Conservation (phyloP, 2,329 filamentous ascomycete species). For the Alternaria panax region DNA sequence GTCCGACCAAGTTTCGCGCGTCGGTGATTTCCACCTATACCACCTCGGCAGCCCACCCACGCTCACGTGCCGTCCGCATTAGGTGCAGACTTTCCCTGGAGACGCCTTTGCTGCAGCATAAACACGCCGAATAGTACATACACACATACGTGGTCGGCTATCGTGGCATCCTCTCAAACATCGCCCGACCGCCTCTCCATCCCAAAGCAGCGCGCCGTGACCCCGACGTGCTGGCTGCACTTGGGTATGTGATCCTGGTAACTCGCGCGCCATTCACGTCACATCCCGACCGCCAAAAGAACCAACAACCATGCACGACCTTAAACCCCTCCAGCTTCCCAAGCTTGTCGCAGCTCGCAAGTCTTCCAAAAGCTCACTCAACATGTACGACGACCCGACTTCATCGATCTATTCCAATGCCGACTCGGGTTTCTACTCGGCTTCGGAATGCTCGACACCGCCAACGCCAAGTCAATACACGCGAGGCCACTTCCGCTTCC, state of each 20-base stretch:
- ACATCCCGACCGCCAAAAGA: slow-evolving; percentile 26
- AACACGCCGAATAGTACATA: slow-evolving; percentile 42
- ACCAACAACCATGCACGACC: slow-evolving; percentile 45
- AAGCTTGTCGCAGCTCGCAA: slow-evolving; percentile 50
- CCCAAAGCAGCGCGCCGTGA: slow-evolving; percentile 28
- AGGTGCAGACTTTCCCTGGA: slow-evolving; percentile 33
- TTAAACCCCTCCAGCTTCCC: slow-evolving; percentile 51
- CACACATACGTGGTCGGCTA: slow-evolving; percentile 49
- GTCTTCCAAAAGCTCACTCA: slow-evolving; percentile 45
- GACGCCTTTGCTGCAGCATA: slow-evolving; percentile 29
- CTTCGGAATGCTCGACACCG: slow-evolving; percentile 73
- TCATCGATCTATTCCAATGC: slow-evolving; percentile 44
- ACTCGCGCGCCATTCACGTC: slow-evolving; percentile 38
- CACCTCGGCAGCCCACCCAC: slow-evolving; percentile 14
- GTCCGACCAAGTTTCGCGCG: slow-evolving; percentile 7
- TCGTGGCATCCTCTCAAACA: slow-evolving; percentile 50
- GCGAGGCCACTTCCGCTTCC: slow-evolving; percentile 68
- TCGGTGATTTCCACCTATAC: slow-evolving; percentile 32
- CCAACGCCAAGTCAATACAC: slow-evolving; percentile 73
- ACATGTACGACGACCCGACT: slow-evolving; percentile 43
- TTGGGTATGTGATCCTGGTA: slow-evolving; percentile 50
- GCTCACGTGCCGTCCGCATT: slow-evolving; percentile 46
- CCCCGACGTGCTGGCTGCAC: slow-evolving; percentile 25
- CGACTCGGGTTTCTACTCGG: slow-evolving; percentile 55
- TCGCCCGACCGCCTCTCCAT: slow-evolving; percentile 39